Base-by-base conservation (phyloP, 2,329 filamentous ascomycete species). In the Claviceps pazoutovae region DNA sequence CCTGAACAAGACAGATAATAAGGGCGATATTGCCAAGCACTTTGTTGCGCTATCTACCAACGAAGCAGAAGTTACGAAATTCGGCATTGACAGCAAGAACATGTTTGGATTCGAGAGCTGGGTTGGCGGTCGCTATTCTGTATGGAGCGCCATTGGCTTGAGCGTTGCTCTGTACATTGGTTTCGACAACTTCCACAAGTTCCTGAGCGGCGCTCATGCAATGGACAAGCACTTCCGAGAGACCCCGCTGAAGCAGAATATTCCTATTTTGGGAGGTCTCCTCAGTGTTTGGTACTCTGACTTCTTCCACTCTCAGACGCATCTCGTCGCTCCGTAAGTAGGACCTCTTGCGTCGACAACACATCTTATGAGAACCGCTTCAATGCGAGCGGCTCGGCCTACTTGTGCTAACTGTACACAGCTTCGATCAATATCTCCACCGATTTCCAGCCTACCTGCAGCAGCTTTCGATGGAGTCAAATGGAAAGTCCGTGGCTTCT, bases 61-160 rank as follows among this genome's bases (percentile, higher is more conserved):
- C 72, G 86, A 91, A 73, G 68, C 75, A 51, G 91, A 97, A 74
- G 93, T 98, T 56, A 89, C 86, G 72, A 97, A 97, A 78, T 98
- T 98, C 64, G 93, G 93, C 59, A 98, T 98, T 64, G 91, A 97
- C 74, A 84, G 83, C 72, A 91, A 91, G 79, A 98, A 97, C 79
- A 98, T 98, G 93, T 98, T 98, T 66, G 90, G 89, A 62, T 98
- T 98, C 68, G 90, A 91, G 71, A 94, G 87, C 72, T 98, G 93
- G 93, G 91, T 97, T 50, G 93, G 93, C 68, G 93, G 93, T 53
- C 86, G 93, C 55, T 98, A 98, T 80, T 95, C 89, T 55, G 93
- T 98, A 59, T 98, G 93, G 93, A 95, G 89, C 60, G 93, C 93
- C 68, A 98, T 98, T 65, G 93, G 93, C 61, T 76, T 98, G 56